phyloP scores from a whole-genome alignment of 495 filamentous ascomycete species.

The Niebla homalea region DNA sequence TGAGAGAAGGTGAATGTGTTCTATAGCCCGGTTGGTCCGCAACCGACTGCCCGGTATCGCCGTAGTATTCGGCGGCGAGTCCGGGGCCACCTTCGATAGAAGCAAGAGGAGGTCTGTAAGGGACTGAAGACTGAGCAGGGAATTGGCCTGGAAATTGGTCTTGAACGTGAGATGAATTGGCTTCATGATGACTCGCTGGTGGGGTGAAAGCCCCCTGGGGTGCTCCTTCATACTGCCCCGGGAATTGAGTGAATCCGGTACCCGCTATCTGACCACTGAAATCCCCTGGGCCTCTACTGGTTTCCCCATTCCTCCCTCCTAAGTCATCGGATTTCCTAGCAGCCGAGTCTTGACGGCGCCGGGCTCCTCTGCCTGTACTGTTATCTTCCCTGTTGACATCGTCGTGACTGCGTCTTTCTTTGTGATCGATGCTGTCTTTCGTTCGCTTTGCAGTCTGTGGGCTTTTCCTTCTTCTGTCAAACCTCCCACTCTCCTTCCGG shows the following conservation, averaged over 20 bases:
- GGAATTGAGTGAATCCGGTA: slow-evolving; percentile 33
- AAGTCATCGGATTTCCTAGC: neutral
- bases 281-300: slow-evolving; percentile 15
- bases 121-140: slow-evolving; percentile 28
- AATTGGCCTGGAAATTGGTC: slow-evolving; percentile 50
- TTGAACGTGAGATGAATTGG: slow-evolving; percentile 38
- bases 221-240: slow-evolving; percentile 25
- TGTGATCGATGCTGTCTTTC: slow-evolving; percentile 23
- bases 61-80: slow-evolving; percentile 54
- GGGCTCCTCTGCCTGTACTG: slow-evolving; percentile 23
- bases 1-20: slow-evolving; percentile 37
- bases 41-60: slow-evolving; percentile 52
- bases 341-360: slow-evolving; percentile 11
- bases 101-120: slow-evolving; percentile 40
- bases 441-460: neutral
- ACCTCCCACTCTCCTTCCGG: too few relatives aligned
- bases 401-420: slow-evolving; percentile 17
- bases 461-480: neutral
- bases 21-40: slow-evolving; percentile 46
- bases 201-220: slow-evolving; percentile 14
- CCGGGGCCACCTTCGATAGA: slow-evolving; percentile 29
- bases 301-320: neutral
- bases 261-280: slow-evolving; percentile 24
- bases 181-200: slow-evolving; percentile 12
- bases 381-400: slow-evolving; percentile 22